Base-by-base conservation (phyloP, 1,284 basidiomycete genomes). In the Laetiporus sulphureus region DNA sequence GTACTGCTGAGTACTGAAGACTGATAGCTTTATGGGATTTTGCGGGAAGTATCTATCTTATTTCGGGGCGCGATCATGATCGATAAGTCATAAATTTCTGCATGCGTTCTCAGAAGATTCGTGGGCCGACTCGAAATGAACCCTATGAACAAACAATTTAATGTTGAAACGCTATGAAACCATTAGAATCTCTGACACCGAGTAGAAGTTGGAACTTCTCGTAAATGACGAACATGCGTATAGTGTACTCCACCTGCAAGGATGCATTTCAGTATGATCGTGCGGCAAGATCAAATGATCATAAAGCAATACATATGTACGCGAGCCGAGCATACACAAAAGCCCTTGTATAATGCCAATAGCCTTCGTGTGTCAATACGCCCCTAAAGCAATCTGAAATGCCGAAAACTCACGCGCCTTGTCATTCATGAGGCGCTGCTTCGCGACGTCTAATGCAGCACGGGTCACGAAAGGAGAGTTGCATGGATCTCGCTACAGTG, bases 401-500 rank as follows among this genome's bases (percentile, higher is more conserved):
- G 27, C 62, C 59, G 21, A 51, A 45, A 53, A 55, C 44, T 57
- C 47, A 22, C 61, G 57, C 32, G 54, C 54, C 45, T 64, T 65
- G 50, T 68, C 66, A 44, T 65, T 66, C 64, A 67, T 66, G n/a
- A 67, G 47, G 5, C 66, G 60, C 20, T 67, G 65, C 45, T 68
- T 68, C 20, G 67, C 58, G 4, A 68, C 65, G 37, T 68, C 66
- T 65, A 32, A 16, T 20, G 0, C 3, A 27, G 20, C 8, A 30
- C 29, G 5, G 25, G 22, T 31, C 18, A 29, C 7, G 24, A 11
- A 24, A 23, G 1, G n/a, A 39, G 4, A 11, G 30, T 19, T 19
- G 32, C 32, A 19, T 7, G 13, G 7, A 12, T 15, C 7, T 16
- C 7, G 8, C 18, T 16, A 19, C 8, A 33, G 32, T 15, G 8